Conservation (phyloP, 371 early-diverging fungal genomes). For the Dichotomocladium elegans region DNA sequence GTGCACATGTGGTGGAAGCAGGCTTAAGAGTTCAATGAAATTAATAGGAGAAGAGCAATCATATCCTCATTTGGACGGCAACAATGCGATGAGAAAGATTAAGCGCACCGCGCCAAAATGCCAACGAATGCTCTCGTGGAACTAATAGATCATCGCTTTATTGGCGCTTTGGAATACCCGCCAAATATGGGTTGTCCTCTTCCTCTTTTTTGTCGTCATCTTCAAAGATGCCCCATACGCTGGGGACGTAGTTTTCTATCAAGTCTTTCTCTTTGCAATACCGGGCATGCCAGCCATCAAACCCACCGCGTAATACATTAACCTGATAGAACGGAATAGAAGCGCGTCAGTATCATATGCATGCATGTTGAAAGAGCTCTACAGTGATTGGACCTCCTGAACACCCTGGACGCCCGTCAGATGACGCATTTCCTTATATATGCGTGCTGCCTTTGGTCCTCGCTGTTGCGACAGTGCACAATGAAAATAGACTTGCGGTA, state of each 20-base stretch:
- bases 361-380: background rate
- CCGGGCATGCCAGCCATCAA: constrained; percentile 64
- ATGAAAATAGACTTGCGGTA: constrained; percentile 76
- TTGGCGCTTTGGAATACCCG: constrained; percentile 11
- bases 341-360: background rate
- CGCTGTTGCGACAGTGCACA: constrained; percentile 76
- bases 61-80: too few species aligned
- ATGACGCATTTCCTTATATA: constrained; percentile 57
- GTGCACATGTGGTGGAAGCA: too few species aligned
- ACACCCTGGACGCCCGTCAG: constrained; percentile 23
- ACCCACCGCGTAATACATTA: constrained; percentile 67
- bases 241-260: constrained; percentile 60
- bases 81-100: too few species aligned
- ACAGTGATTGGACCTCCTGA: constrained; percentile 13
- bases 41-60: too few species aligned
- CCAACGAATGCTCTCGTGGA: too few species aligned
- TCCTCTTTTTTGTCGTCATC: constrained; percentile 5
- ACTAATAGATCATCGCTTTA: too few species aligned
- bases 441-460: constrained; percentile 80
- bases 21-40: too few species aligned
- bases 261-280: constrained; percentile 52
- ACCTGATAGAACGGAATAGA: too few species aligned
- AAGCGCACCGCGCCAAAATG: too few species aligned
- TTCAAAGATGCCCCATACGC: constrained; percentile 43
- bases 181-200: constrained; percentile 9